phyloP scores from a whole-genome alignment of 345 rosid genomes.

The Sonneratia caseolaris region DNA sequence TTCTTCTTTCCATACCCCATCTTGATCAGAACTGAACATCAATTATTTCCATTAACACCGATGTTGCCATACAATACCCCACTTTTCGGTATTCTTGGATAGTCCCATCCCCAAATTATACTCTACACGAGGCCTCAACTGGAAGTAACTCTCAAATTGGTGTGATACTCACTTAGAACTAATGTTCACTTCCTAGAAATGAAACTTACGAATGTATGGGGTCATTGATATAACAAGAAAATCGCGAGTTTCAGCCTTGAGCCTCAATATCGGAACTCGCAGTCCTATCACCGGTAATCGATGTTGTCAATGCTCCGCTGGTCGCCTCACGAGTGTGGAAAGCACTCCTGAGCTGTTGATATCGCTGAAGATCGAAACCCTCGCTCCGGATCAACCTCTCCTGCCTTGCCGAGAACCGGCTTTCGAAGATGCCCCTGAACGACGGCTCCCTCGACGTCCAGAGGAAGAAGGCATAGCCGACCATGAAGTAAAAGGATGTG shows the following conservation, averaged over 20 bases:
- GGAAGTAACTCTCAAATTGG: too few relatives aligned
- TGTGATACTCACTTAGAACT: too few relatives aligned
- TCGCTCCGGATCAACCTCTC: constrained; percentile 34
- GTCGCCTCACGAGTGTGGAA: not conserved
- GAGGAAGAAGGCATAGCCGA: constrained; percentile 71
- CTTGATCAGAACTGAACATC: too few relatives aligned
- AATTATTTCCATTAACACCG: too few relatives aligned
- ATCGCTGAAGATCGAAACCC: constrained; percentile 47
- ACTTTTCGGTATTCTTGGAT: too few relatives aligned
- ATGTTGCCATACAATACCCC: too few relatives aligned
- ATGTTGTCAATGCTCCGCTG: not conserved
- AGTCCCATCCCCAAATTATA: too few relatives aligned
- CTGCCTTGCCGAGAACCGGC: constrained; percentile 61
- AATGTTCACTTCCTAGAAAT: too few relatives aligned
- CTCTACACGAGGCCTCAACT: too few relatives aligned
- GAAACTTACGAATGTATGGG: too few relatives aligned
- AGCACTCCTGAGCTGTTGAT: constrained; percentile 39
- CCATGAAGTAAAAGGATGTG: constrained; percentile 62
- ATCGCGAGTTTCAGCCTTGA: not conserved
- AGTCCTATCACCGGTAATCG: not conserved
- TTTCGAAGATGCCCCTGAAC: constrained; percentile 69
- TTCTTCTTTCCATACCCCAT: too few relatives aligned
- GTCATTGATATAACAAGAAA: not conserved
- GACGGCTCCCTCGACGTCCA: constrained; percentile 77
- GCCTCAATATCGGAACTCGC: not conserved